These are phyloP conservation scores for Yamadazyma pseudoaaseri DNA, from an alignment of 1,139 yeast species.

Conservation along the genomic window DNA sequence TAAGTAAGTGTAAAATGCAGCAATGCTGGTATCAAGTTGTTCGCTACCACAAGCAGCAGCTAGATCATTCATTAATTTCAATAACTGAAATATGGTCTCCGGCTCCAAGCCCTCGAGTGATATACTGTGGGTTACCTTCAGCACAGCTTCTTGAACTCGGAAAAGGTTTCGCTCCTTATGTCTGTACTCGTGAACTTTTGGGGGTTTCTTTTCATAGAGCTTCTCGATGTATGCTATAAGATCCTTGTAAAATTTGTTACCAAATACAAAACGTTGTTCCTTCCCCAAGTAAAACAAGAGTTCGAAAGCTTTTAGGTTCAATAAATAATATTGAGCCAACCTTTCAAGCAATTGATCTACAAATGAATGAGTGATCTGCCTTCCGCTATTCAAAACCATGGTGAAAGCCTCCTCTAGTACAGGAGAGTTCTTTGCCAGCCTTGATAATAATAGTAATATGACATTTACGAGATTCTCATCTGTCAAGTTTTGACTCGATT, in stretches of 20 bases:
- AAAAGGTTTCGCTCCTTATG: conserved; percentile 31
- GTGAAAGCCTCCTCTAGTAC: conserved; percentile 11
- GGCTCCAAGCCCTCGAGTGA: conserved; percentile 1
- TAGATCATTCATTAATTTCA: conserved; percentile 26
- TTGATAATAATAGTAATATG: conserved; percentile 10
- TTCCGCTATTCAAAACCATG: conserved; percentile 12
- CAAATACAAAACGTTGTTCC: conserved; percentile 9
- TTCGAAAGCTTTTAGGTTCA: conserved; percentile 26
- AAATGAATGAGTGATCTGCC: conserved; percentile 1
- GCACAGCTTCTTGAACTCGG: conserved; percentile 23
- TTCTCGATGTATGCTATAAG: conserved; percentile 29
- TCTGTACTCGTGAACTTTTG: conserved; percentile 36
- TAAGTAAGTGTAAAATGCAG: conserved; percentile 1
- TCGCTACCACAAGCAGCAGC: conserved; percentile 15
- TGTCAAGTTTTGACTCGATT: conserved; percentile 6
- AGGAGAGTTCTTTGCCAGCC: conserved; percentile 8
- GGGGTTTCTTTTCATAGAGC: conserved; percentile 26
- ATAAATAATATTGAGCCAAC: conserved; percentile 14
- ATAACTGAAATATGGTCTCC: conserved; percentile 16
- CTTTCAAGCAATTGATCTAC: conserved; percentile 17
- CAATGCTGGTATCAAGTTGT: neutral
- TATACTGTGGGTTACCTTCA: conserved; percentile 1
- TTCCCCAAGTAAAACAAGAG: conserved; percentile 14
- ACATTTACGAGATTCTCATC: conserved; percentile 10
- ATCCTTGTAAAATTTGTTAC: conserved; percentile 21